Evolutionary conservation across 2,329 filamentous ascomycete genomes (phyloP).

Genomic region (Aspergillus hortae): DNA sequence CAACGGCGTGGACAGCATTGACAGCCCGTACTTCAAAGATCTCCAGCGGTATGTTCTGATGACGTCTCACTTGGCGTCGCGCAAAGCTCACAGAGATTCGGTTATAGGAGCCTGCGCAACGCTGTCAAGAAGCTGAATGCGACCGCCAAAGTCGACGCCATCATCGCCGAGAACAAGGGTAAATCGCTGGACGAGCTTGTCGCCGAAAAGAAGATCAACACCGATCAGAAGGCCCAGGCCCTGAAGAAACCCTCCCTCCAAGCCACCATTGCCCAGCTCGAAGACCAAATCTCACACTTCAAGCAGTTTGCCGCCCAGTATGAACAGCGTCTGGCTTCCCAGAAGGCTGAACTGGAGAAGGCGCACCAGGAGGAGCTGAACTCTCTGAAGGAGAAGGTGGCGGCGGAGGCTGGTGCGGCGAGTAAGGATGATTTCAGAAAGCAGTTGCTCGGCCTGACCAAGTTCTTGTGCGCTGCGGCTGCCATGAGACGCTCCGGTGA

Average conservation of each 20-base stretch:
- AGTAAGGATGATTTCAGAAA: conserved; percentile 49
- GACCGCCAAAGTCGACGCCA: conserved; percentile 58
- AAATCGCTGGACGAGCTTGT: conserved; percentile 62
- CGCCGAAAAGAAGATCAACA: conserved; percentile 60
- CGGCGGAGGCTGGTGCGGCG: conserved; percentile 47
- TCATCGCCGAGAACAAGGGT: conserved; percentile 58
- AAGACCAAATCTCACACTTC: conserved; percentile 60
- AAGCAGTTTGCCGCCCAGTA: conserved; percentile 58
- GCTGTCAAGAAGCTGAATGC: conserved; percentile 82
- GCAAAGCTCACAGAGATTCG: neutral
- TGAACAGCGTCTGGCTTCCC: conserved; percentile 52
- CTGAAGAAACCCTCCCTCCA: conserved; percentile 62
- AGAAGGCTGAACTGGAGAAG: conserved; percentile 55
- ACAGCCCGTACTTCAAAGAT: conserved; percentile 81
- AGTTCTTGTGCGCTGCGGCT: conserved; percentile 61
- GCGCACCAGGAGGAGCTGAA: conserved; percentile 55
- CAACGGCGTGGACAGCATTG: conserved; percentile 61
- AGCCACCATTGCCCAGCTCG: conserved; percentile 52
- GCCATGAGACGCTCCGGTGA: conserved; percentile 58
- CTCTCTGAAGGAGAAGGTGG: conserved; percentile 48
- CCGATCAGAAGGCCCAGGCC: conserved; percentile 61
- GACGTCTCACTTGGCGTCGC: neutral
- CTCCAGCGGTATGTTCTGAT: conserved; percentile 72
- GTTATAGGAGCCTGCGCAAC: conserved; percentile 76
- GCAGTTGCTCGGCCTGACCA: conserved; percentile 56